Evolutionary conservation across 495 filamentous ascomycete genomes (phyloP), one percentile per base, ranked within the genome.

Genomic region (Stereocaulon alpinum): DNA sequence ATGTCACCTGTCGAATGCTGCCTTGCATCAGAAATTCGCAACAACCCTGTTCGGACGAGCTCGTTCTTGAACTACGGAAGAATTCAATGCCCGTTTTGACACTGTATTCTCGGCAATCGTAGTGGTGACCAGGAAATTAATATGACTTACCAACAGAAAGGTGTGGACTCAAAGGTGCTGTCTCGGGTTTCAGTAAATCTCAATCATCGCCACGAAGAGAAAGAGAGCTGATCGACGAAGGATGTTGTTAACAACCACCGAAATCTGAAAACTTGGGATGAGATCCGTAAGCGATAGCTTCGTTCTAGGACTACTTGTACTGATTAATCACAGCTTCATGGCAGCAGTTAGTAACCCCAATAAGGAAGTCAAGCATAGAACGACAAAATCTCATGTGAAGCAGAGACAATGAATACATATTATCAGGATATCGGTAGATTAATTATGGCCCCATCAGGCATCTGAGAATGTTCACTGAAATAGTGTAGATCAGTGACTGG

Each of bases 401-500:
- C 29, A 64, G 57, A 52, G 67, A 67, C 52, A 68, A 68, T 18
- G 63, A 68, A 50, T 68, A 60, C 48, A 67, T 68, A 5, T 54
- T 63, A 17, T 59, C 61, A 12, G 55, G 64, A 43, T 68, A 68
- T 47, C 34, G 34, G 34, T 37, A 37, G 12, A 37, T 12, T 10
- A 2, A 2, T 6, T 7, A 2, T 12, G 7, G 9, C 12, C 7
- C 7, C 7, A 37, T 37, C 34, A 6, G 7, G 34, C 6, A 2
- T 10, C 7, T 11, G 12, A 37, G 34, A 37, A 37, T 1, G 7
- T 37, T 6, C 12, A 37, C 34, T 37, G 34, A 37, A 10, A 37
- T 37, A 9, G 1, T 6, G 7, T 7, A 56, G 66, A 48, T 63
- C 60, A 17, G 40, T 37, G 18, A 64, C 63, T 29, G 49, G 53